Percentiles rank a stretch among this genome's conserved stretches.
These are phyloP conservation scores for Beta lomatogona DNA, from an alignment of 179 eudicot species.

Conservation along the genomic window DNA sequence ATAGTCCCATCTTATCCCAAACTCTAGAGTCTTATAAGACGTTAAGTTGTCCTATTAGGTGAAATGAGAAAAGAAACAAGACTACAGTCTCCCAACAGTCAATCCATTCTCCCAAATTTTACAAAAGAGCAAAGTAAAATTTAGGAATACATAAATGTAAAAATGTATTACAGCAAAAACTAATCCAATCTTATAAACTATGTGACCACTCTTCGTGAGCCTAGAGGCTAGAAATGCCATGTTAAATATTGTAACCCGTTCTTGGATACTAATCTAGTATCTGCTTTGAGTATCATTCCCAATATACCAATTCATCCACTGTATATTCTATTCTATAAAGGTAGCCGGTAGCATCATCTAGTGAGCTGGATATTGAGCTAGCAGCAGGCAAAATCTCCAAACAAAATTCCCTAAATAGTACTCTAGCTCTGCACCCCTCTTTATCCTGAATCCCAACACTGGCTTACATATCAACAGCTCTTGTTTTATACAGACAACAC, in stretches of 20 bases:
- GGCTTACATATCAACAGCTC: not conserved
- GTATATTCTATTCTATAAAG: not conserved
- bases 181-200: not conserved
- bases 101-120: not conserved
- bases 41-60: not conserved
- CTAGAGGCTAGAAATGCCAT: not conserved
- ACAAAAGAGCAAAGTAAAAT: not conserved
- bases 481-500: not conserved
- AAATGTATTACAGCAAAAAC: not conserved
- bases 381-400: not conserved
- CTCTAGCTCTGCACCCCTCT: not conserved
- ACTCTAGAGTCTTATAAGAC: not conserved
- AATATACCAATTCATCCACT: not conserved
- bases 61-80: not conserved
- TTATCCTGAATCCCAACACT: not conserved
- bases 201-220: not conserved
- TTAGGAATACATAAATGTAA: not conserved
- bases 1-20: not conserved
- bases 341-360: not conserved
- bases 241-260: too few species aligned
- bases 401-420: not conserved
- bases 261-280: not conserved
- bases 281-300: not conserved
- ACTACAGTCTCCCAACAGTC: not conserved
- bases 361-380: not conserved